These are phyloP conservation scores for Borovskyia barvae DNA, from an alignment of 208 protist species.

Conservation along the genomic window DNA sequence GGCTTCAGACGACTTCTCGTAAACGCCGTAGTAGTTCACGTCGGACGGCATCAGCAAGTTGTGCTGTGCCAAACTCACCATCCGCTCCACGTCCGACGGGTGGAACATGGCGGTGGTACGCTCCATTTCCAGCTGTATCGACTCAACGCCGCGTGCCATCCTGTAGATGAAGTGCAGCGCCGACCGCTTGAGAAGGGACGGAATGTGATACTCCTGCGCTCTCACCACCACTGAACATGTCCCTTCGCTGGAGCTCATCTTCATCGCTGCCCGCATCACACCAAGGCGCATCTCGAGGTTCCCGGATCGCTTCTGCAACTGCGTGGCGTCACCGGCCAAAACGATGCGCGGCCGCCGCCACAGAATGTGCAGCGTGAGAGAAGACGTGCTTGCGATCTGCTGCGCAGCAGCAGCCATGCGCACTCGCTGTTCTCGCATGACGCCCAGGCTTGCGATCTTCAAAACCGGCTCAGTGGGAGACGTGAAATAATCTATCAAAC, in stretches of 20 bases:
- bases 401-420: slow-evolving; percentile 56
- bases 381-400: slow-evolving; percentile 47
- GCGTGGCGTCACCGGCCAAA: slow-evolving; percentile 52
- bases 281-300: slow-evolving; percentile 74
- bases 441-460: slow-evolving; percentile 75
- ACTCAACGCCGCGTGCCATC: slow-evolving; percentile 8
- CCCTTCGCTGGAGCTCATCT: slow-evolving; percentile 37
- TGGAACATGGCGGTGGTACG: slow-evolving; percentile 51
- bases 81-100: slow-evolving; percentile 58
- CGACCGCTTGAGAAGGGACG: slow-evolving; percentile 62
- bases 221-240: slow-evolving; percentile 38
- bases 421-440: slow-evolving; percentile 77
- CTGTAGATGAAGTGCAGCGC: slow-evolving; percentile 42
- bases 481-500: slow-evolving; percentile 73
- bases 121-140: slow-evolving; percentile 50
- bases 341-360: slow-evolving; percentile 80
- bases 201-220: slow-evolving; percentile 64
- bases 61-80: slow-evolving; percentile 51
- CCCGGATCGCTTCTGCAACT: slow-evolving; percentile 27
- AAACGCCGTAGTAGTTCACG: slow-evolving; percentile 45
- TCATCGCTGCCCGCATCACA: slow-evolving; percentile 53
- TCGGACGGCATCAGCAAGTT: slow-evolving; percentile 60
- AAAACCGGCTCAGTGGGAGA: slow-evolving; percentile 62
- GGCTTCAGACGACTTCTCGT: too few species aligned
- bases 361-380: slow-evolving; percentile 51